Evolutionary conservation across 2,329 filamentous ascomycete species (phyloP).

Genomic region (Colletotrichum acutatum): DNA sequence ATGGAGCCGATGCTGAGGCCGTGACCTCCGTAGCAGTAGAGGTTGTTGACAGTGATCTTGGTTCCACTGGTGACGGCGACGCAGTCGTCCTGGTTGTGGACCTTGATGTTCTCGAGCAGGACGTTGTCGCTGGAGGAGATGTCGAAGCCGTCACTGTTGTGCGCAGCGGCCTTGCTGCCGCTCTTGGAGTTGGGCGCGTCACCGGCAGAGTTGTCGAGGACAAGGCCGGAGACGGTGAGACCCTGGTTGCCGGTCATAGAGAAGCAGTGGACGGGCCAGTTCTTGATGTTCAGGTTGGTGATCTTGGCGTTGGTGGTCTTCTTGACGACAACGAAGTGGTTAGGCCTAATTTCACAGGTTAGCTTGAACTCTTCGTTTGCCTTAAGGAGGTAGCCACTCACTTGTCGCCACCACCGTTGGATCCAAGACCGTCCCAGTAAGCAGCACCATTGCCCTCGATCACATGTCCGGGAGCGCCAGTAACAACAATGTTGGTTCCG

Average conservation of each 20-base stretch:
- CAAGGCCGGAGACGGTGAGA: constrained; percentile 17
- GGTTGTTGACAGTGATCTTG: constrained; percentile 50
- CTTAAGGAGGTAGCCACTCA: not conserved
- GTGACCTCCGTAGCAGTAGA: constrained; percentile 58
- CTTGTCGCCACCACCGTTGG: constrained; percentile 29
- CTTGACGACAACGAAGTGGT: constrained; percentile 32
- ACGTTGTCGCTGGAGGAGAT: constrained; percentile 50
- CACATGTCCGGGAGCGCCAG: constrained; percentile 23
- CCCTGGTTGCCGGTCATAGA: constrained; percentile 25
- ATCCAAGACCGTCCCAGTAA: constrained; percentile 32
- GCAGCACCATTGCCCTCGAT: constrained; percentile 32
- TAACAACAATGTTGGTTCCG: constrained; percentile 24
- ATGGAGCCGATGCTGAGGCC: constrained; percentile 59
- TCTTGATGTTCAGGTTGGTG: constrained; percentile 29
- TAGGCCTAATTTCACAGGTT: constrained; percentile 8
- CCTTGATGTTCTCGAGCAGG: constrained; percentile 47
- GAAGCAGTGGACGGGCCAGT: constrained; percentile 35
- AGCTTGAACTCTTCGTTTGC: not conserved
- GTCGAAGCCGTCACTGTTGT: constrained; percentile 58
- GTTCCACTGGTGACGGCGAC: constrained; percentile 55
- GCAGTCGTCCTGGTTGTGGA: constrained; percentile 57
- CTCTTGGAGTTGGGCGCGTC: constrained; percentile 28
- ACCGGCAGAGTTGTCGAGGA: constrained; percentile 29
- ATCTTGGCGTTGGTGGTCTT: constrained; percentile 29
- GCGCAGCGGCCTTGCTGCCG: constrained; percentile 38